Base-by-base conservation (phyloP, 768 basidiomycete genomes). In the Lentinula lateritia region DNA sequence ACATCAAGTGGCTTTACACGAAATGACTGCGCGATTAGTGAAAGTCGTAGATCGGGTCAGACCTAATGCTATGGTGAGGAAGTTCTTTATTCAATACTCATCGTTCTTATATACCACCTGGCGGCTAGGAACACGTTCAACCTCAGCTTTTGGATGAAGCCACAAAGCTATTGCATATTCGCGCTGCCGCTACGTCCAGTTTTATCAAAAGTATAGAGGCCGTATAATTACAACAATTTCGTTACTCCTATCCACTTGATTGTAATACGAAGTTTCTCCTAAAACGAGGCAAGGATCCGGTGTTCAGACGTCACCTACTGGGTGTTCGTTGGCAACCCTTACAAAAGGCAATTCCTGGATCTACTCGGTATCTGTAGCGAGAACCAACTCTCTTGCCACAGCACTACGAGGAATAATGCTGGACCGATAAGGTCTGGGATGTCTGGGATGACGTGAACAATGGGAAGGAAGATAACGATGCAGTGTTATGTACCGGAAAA, bases 21-120 rank as follows among this genome's bases (percentile, higher is more conserved):
- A 86, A 66, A 93, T 93, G 88, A 81, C 86, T 52, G 76, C 82
- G 2, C 78, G 80, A n/a, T 68, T 93, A 62, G 79, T 89, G 43
- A 72, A 73, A 18, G 75, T 82, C 42, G 78, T 88, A 39, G 87
- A 89, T 68, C 82, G 80, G 62, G 75, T 82, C 54, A 81, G 79
- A 60, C 88, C 89, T 9, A 71, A 83, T 4, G 78, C 80, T 13
- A 68, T 91, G 72, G 91, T 90, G 64, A 60, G 86, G 43, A 28
- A 28, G 28, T 28, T 1, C 53, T 38, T 53, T 20, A 0, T 48
- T 20, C 9, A 7, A 20, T 48, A 23, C 18, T 20, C 6, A 6
- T 48, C 42, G 3, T 48, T 48, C 20, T 48, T 18, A 20, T 48
- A 18, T 48, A 28, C 28, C 46, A 48, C 23, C 7, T 23, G 20